phyloP scores from a whole-genome alignment of 441 rosid genomes.

The Hypseocharis bilobata region DNA sequence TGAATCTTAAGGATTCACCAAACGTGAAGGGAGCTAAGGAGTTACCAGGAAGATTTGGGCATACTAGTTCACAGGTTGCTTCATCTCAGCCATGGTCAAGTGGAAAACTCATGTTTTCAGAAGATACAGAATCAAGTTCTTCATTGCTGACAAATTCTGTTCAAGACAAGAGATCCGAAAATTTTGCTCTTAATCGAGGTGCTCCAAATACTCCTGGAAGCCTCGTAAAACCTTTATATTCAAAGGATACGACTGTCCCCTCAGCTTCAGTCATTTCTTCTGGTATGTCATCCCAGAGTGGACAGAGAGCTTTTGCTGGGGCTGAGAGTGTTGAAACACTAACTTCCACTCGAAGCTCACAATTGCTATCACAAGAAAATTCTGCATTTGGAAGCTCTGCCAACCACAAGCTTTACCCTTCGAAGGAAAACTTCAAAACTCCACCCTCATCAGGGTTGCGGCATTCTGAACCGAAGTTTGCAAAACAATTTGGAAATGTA shows the following conservation, averaged over 20 bases:
- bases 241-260: conserved; percentile 28
- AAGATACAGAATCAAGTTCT: conserved; percentile 28
- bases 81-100: conserved; percentile 39
- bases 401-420: conserved; percentile 30
- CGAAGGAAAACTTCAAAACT: conserved; percentile 35
- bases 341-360: conserved; percentile 45
- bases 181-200: conserved; percentile 22
- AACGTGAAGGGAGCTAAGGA: conserved; percentile 31
- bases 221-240: conserved; percentile 36
- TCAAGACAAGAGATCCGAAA: conserved; percentile 31
- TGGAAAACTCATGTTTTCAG: conserved; percentile 29
- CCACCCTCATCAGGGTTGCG: conserved; percentile 29
- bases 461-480: conserved; percentile 46
- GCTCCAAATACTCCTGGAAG: conserved; percentile 30
- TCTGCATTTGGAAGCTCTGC: conserved; percentile 44
- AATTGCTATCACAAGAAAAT: conserved; percentile 44
- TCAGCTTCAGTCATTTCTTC: conserved; percentile 28
- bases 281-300: conserved; percentile 24
- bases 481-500: conserved; percentile 74
- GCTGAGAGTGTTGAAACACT: conserved; percentile 47
- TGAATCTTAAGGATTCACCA: conserved; percentile 25
- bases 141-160: conserved; percentile 23
- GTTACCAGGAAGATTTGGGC: conserved; percentile 25
- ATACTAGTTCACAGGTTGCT: conserved; percentile 29
- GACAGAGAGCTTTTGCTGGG: conserved; percentile 29